Evolutionary conservation across 1,284 basidiomycete species (phyloP).

Genomic region (Somion occarium): DNA sequence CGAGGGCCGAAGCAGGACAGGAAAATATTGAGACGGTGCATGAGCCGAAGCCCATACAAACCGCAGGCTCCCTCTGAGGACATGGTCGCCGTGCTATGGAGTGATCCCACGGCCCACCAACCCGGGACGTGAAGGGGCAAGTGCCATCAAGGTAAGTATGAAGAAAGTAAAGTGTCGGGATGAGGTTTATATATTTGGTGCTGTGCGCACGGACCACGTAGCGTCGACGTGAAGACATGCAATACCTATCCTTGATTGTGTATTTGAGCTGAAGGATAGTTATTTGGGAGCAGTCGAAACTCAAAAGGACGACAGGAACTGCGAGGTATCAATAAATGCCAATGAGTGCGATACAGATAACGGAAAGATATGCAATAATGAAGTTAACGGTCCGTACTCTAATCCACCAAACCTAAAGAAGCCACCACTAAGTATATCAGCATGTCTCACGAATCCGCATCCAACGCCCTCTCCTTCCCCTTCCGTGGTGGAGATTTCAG

Average conservation of each 20-base stretch:
- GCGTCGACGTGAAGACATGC: no score
- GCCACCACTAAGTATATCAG: neutral
- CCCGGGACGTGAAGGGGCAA: conserved; percentile 35
- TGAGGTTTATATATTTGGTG: no score
- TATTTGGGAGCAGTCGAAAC: no score
- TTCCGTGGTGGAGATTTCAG: conserved; percentile 35
- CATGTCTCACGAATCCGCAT: neutral
- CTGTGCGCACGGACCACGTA: no score
- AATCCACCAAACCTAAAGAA: neutral
- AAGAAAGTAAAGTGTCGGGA: no score
- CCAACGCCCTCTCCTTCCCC: conserved; percentile 23
- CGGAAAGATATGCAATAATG: neutral
- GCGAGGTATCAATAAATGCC: no score
- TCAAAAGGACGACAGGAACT: no score
- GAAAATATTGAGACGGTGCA: conserved; percentile 71
- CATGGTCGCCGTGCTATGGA: conserved; percentile 72
- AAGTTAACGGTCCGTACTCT: neutral
- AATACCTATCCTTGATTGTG: no score
- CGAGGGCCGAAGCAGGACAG: conserved; percentile 52
- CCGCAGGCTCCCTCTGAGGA: conserved; percentile 42
- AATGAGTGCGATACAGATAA: neutral
- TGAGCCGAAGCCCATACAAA: conserved; percentile 64
- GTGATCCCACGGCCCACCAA: conserved; percentile 39
- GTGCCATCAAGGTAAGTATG: conserved; percentile 39
- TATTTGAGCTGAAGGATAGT: no score